phyloP scores from a whole-genome alignment of 179 eudicot genomes.

The Nepenthes alata region DNA sequence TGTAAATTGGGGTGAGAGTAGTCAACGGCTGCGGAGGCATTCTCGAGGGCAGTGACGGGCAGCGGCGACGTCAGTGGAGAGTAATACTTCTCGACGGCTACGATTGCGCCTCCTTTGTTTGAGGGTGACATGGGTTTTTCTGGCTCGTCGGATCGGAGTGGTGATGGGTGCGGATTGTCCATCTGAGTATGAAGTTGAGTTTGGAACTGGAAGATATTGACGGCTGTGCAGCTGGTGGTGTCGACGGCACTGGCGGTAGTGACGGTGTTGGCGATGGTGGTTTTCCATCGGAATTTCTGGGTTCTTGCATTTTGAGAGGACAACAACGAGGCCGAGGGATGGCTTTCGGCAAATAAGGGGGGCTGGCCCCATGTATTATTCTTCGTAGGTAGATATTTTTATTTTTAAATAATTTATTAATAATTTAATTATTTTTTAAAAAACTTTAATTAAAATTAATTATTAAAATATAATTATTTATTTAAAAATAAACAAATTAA shows the following conservation, averaged over 20 bases:
- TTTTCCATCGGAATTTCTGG: not conserved
- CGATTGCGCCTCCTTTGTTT: constrained; percentile 5
- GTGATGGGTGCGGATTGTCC: constrained; percentile 37
- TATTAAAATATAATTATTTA: too few relatives aligned
- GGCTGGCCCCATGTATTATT: too few relatives aligned
- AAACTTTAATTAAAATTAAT: too few relatives aligned
- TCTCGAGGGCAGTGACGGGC: constrained; percentile 25
- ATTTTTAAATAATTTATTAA: too few relatives aligned
- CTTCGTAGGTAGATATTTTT: too few relatives aligned
- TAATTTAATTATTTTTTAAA: too few relatives aligned
- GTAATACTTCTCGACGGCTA: constrained; percentile 39
- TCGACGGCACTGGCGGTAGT: constrained; percentile 14
- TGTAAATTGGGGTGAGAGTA: constrained; percentile 8
- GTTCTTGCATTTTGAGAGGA: not conserved
- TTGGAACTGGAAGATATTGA: not conserved
- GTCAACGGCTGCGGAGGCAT: constrained; percentile 11
- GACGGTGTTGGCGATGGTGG: constrained; percentile 12
- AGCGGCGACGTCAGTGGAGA: constrained; percentile 19
- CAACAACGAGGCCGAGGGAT: not conserved
- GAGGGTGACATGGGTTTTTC: constrained; percentile 4
- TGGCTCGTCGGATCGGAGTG: constrained; percentile 38
- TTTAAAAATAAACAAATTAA: too few relatives aligned
- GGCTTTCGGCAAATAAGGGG: not conserved
- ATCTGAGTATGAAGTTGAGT: not conserved
- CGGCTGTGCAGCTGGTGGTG: constrained; percentile 3